Conservation (phyloP, 768 basidiomycete genomes). For the Erythrobasidium yunnanense region DNA sequence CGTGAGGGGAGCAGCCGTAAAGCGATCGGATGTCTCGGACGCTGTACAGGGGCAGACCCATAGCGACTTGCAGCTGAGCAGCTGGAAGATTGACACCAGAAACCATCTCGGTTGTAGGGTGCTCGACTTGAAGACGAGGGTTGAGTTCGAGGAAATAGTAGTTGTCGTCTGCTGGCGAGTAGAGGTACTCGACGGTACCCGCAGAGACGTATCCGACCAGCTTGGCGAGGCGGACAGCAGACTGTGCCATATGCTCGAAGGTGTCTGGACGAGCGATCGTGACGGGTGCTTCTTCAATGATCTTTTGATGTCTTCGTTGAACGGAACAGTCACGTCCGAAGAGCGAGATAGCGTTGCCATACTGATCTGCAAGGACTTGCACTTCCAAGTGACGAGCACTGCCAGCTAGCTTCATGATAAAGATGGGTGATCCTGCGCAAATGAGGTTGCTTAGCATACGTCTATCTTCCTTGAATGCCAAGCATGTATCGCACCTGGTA, state of each 20-base stretch:
- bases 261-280: conserved; percentile 85
- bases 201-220: conserved; percentile 98
- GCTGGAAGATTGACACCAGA: conserved; percentile 95
- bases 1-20: conserved; percentile 86
- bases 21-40: conserved; percentile 91
- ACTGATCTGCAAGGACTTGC: conserved; percentile 95
- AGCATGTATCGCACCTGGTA: conserved; percentile 58
- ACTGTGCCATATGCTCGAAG: conserved; percentile 96
- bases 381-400: conserved; percentile 96
- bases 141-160: conserved; percentile 99
- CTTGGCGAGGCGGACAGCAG: conserved; percentile 97
- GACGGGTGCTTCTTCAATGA: conserved; percentile 98
- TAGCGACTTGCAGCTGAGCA: conserved; percentile 90
- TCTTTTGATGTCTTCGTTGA: conserved; percentile 98
- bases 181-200: conserved; percentile 73
- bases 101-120: conserved; percentile 99
- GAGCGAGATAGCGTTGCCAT: conserved; percentile 95
- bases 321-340: conserved; percentile 99
- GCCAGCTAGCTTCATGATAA: conserved; percentile 99
- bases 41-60: conserved; percentile 92
- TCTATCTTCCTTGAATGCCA: conserved; percentile 10
- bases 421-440: conserved; percentile 79
- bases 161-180: conserved; percentile 80
- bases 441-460: background rate
- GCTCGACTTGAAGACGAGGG: conserved; percentile 98